Percentiles rank a stretch among this genome's conserved stretches.
Conservation (phyloP, 2,329 filamentous ascomycete genomes). For the Seiridium unicorne region DNA sequence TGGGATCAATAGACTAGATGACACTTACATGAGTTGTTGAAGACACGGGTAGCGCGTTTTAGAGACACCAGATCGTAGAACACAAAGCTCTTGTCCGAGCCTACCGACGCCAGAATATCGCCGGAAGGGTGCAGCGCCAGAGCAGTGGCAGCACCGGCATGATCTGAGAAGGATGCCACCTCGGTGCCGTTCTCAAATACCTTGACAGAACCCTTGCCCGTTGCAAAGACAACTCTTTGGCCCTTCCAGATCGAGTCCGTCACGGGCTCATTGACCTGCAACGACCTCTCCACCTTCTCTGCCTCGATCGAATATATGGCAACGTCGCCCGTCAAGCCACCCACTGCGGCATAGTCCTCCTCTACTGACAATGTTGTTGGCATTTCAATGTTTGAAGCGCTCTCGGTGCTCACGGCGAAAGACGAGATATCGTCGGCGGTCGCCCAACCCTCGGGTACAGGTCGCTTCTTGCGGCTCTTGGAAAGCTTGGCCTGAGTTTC, state of each 20-base stretch:
- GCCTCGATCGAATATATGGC: constrained; percentile 73
- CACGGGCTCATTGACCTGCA: constrained; percentile 67
- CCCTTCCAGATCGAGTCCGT: constrained; percentile 66
- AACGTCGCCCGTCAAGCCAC: constrained; percentile 71
- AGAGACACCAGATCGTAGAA: constrained; percentile 76
- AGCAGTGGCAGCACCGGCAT: constrained; percentile 77
- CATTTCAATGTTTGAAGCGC: constrained; percentile 44
- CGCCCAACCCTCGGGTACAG: constrained; percentile 82
- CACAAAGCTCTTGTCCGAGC: constrained; percentile 87
- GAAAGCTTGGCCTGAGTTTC: constrained; percentile 80
- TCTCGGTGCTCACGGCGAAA: constrained; percentile 44
- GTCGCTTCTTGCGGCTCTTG: constrained; percentile 84
- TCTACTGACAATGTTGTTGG: constrained; percentile 48
- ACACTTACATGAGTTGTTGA: constrained; percentile 72
- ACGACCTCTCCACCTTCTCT: constrained; percentile 63
- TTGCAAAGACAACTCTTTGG: constrained; percentile 69
- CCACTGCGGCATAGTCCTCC: constrained; percentile 69
- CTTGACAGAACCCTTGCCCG: constrained; percentile 75
- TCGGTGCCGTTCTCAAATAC: constrained; percentile 72
- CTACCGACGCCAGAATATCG: constrained; percentile 81
- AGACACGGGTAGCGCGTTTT: constrained; percentile 73
- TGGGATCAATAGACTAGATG: background rate
- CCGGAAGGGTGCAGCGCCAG: constrained; percentile 81
- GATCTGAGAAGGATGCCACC: constrained; percentile 69
- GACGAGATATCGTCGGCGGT: constrained; percentile 66